phyloP scores from a whole-genome alignment of 306 rosid genomes.

The Prosopis cineraria region DNA sequence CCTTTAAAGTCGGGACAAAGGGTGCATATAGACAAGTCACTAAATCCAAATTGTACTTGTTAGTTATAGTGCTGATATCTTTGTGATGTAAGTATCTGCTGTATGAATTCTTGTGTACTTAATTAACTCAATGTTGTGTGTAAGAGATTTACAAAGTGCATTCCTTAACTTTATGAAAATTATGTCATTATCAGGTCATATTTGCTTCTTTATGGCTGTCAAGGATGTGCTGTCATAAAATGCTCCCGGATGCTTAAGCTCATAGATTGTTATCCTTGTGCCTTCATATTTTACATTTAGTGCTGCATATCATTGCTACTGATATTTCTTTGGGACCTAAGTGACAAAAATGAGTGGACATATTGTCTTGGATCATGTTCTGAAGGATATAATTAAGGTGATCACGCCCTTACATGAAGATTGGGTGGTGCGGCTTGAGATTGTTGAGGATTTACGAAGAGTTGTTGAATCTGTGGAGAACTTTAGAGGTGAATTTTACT shows the following conservation, averaged over 20 bases:
- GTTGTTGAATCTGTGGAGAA: constrained; percentile 54
- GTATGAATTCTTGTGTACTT: constrained; percentile 8
- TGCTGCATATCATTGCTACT: constrained; percentile 30
- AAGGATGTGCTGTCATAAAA: constrained; percentile 13
- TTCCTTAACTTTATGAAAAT: constrained; percentile 36
- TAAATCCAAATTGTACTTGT: neutral
- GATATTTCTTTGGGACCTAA: constrained; percentile 19
- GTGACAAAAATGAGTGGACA: constrained; percentile 46
- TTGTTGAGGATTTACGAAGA: constrained; percentile 51
- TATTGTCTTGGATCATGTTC: constrained; percentile 47
- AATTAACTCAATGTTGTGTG: constrained; percentile 23
- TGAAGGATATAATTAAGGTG: constrained; percentile 54
- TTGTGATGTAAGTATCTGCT: constrained; percentile 15
- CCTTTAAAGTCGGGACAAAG: neutral
- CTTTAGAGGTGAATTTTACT: constrained; percentile 62
- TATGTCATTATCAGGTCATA: constrained; percentile 29
- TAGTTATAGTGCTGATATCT: neutral
- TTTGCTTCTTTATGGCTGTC: constrained; percentile 27
- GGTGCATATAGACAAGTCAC: neutral
- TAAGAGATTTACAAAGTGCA: constrained; percentile 28
- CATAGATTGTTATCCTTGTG: constrained; percentile 31
- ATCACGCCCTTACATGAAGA: constrained; percentile 58
- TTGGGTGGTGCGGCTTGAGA: constrained; percentile 51
- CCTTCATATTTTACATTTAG: constrained; percentile 26
- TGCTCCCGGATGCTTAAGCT: constrained; percentile 20